phyloP scores from a whole-genome alignment of 192 early-diverging fungal genomes.

The Mortierella antarctica region DNA sequence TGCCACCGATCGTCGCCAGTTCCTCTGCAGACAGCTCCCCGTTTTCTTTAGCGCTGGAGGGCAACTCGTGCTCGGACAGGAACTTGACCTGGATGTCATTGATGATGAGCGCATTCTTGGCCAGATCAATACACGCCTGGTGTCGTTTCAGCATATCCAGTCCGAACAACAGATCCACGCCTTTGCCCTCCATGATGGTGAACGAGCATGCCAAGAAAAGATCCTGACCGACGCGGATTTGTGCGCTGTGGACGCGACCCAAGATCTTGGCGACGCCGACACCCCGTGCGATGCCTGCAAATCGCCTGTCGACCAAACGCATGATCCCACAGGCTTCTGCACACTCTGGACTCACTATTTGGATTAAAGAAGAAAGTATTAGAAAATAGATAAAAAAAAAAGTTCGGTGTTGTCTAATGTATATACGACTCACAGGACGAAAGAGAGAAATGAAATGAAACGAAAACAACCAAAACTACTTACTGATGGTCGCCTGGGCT shows the following conservation, averaged over 20 bases:
- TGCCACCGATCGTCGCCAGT: slow-evolving; percentile 19
- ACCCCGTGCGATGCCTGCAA: slow-evolving; percentile 89
- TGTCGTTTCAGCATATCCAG: slow-evolving; percentile 96
- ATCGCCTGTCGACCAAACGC: slow-evolving; percentile 89
- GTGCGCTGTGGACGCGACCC: slow-evolving; percentile 90
- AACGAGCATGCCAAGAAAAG: slow-evolving; percentile 89
- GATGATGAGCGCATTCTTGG: slow-evolving; percentile 84
- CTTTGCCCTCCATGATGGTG: slow-evolving; percentile 93
- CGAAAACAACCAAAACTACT: neutral
- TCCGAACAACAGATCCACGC: slow-evolving; percentile 93
- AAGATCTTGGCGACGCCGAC: slow-evolving; percentile 97
- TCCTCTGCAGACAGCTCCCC: slow-evolving; percentile 44
- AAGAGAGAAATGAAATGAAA: too few relatives aligned
- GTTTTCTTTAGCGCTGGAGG: slow-evolving; percentile 62
- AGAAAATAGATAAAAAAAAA: too few relatives aligned
- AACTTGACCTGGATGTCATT: slow-evolving; percentile 85
- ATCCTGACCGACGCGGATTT: slow-evolving; percentile 81
- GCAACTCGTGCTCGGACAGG: slow-evolving; percentile 91
- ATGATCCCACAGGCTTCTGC: slow-evolving; percentile 85
- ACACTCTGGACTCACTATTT: slow-evolving; percentile 69
- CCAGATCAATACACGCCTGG: slow-evolving; percentile 91
- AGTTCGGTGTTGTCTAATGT: too few relatives aligned
- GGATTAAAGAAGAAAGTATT: neutral
- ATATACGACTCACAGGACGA: too few relatives aligned
- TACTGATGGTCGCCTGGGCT: slow-evolving; percentile 93